Evolutionary conservation across 1,139 yeast species (phyloP), one percentile per base, ranked within the genome.

Genomic region (Kazachstania sp.): DNA sequence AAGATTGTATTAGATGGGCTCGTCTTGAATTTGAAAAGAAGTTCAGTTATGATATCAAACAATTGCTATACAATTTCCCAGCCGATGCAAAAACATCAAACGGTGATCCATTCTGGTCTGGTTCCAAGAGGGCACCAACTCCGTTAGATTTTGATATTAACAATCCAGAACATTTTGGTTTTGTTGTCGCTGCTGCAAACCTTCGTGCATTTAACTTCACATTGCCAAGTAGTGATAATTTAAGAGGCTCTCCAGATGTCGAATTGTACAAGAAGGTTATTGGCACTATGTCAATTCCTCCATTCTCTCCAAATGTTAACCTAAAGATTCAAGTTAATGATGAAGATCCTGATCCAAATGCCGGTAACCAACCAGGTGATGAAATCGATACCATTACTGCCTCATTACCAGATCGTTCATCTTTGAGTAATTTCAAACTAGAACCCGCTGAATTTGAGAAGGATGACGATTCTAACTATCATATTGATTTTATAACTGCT

Each of bases 61-160:
- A 92, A 71, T 75, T 92, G 57, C 75, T 94, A 56, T 92, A 79
- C 74, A 90, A 90, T 65, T 94, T 94, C 77, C 98, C 98, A 29
- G 79, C 76, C 52, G 98, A 92, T 69, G 95, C 97, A 4, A 82
- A 77, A 47, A 92, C 97, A 2, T 81, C 95, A 0, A 76, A 77
- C 49, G 98, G 98, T 48, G 90, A 84, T 35, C 94, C 95, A 55
- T 92, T 92, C 70, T 92, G 99, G 99, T 81, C 95, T 26, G 97
- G 97, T 51, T 95, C 97, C 41, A 92, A 92, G 71, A 82, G 98
- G 66, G 95, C 96, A 20, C 99, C 99, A 47, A 78, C 77, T 42
- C 88, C 96, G 18, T 74, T 88, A 53, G 72, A 57, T 16, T 90
- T 92, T 65, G 95, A 88, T 61, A 73, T 83, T 55, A 71, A 79